phyloP scores from a whole-genome alignment of 2,329 filamentous ascomycete genomes.

The Pseudomassariella vexata region DNA sequence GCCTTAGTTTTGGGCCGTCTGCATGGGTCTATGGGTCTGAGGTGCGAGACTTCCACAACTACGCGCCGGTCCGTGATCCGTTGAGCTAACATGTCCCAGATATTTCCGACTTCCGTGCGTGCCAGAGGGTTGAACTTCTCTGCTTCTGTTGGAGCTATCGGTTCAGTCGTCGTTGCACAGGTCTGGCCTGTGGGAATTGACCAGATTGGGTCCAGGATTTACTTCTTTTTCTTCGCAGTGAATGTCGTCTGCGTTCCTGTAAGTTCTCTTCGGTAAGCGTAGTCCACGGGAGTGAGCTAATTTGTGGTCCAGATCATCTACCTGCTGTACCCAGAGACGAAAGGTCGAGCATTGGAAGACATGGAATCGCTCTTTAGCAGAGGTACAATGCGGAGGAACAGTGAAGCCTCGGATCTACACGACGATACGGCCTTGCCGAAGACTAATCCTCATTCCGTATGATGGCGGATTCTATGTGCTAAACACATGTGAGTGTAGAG shows the following conservation, averaged over 20 bases:
- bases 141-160: constrained; percentile 48
- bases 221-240: constrained; percentile 52
- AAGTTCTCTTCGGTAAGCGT: constrained; percentile 5
- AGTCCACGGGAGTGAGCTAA: neutral
- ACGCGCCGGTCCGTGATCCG: no score
- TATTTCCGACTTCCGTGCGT: constrained; percentile 52
- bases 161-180: constrained; percentile 47
- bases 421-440: neutral
- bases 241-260: constrained; percentile 42
- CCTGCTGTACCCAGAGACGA: constrained; percentile 39
- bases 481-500: no score
- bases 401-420: neutral
- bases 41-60: constrained; percentile 31
- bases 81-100: no score
- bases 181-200: constrained; percentile 50
- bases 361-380: constrained; percentile 35
- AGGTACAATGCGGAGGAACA: neutral
- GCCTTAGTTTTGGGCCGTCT: constrained; percentile 50
- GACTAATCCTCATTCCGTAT: neutral
- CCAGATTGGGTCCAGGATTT: constrained; percentile 43
- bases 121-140: constrained; percentile 51
- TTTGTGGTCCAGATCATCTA: constrained; percentile 28
- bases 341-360: constrained; percentile 33
- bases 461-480: no score
- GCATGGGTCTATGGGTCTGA: constrained; percentile 57